Conservation (phyloP, 176 grass and related monocot genomes). For the Oryza brachyantha region DNA sequence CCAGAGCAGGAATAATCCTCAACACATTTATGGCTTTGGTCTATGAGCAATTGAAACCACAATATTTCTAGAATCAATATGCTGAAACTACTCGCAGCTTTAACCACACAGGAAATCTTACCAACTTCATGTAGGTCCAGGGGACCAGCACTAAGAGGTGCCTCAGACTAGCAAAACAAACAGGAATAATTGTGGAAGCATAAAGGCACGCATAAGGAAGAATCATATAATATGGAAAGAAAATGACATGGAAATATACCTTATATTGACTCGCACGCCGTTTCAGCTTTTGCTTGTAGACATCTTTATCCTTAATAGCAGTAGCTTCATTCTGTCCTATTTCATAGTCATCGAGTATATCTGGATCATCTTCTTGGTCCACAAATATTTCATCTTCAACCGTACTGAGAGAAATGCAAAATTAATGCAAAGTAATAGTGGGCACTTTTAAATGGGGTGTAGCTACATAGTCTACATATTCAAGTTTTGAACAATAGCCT, state of each 20-base stretch:
- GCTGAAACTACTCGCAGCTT: neutral
- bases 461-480: neutral
- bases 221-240: slow-evolving; percentile 13
- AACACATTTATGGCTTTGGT: neutral
- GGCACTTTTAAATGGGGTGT: neutral
- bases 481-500: too few species aligned
- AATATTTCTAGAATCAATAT: neutral
- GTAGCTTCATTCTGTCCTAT: slow-evolving; percentile 72
- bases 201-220: neutral
- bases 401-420: slow-evolving; percentile 54
- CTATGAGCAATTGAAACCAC: slow-evolving; percentile 1
- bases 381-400: slow-evolving; percentile 89
- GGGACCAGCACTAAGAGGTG: neutral
- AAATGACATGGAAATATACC: slow-evolving; percentile 46
- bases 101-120: neutral
- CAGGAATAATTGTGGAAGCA: neutral
- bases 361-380: slow-evolving; percentile 78
- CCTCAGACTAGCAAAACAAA: neutral
- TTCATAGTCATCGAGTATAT: slow-evolving; percentile 86
- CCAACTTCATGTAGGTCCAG: neutral
- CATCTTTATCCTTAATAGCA: slow-evolving; percentile 87
- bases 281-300: slow-evolving; percentile 84
- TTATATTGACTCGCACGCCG: slow-evolving; percentile 78
- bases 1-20: too few species aligned
- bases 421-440: neutral